Evolutionary conservation across 2,329 filamentous ascomycete species (phyloP).

Genomic region (Botryotinia globosa): DNA sequence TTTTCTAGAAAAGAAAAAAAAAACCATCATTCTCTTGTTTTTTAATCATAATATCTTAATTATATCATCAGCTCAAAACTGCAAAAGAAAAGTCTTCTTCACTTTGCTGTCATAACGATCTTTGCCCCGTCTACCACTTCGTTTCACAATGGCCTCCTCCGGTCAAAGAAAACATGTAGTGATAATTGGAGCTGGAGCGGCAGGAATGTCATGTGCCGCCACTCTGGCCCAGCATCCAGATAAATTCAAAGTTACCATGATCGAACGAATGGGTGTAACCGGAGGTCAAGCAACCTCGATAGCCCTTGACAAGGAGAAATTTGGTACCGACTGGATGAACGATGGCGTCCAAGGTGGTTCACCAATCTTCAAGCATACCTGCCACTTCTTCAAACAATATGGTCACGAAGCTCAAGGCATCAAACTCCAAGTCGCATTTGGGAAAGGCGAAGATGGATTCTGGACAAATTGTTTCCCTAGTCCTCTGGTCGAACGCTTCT

Average conservation of each 20-base stretch:
- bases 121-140: neutral
- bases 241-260: constrained; percentile 62
- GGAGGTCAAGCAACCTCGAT: constrained; percentile 62
- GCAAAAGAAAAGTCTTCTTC: neutral
- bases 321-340: constrained; percentile 60
- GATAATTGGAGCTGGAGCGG: constrained; percentile 61
- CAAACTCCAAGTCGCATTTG: constrained; percentile 60
- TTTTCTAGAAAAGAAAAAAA: too few relatives aligned
- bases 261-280: constrained; percentile 57
- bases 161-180: constrained; percentile 48
- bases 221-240: constrained; percentile 64
- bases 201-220: constrained; percentile 61
- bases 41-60: neutral
- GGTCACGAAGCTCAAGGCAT: constrained; percentile 56
- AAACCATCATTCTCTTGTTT: neutral
- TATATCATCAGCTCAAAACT: neutral
- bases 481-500: constrained; percentile 53
- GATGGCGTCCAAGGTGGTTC: constrained; percentile 59
- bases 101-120: neutral
- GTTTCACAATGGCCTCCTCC: constrained; percentile 1
- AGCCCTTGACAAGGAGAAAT: constrained; percentile 52
- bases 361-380: constrained; percentile 64
- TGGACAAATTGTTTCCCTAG: constrained; percentile 66
- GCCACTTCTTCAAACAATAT: constrained; percentile 61
- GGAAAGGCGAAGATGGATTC: constrained; percentile 56